Percentiles rank a stretch among this genome's conserved stretches.
These are phyloP conservation scores for Stellera chamaejasme DNA, from an alignment of 345 rosid genomes.

Conservation along the genomic window DNA sequence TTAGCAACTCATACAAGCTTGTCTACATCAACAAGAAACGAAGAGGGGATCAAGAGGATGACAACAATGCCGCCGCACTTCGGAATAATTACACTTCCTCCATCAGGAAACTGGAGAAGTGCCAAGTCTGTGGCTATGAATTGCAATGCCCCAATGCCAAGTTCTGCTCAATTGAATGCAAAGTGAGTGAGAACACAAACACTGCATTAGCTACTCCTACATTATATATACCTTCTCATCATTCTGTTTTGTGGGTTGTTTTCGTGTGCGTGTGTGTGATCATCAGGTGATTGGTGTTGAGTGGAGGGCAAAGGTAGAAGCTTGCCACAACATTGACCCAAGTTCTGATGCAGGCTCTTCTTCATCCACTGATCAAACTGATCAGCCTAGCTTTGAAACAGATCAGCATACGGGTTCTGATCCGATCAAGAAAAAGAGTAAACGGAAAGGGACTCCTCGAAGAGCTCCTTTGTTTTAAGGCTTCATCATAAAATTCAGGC, in stretches of 20 bases:
- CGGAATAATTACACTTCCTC: not conserved
- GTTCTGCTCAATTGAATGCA: slow-evolving; percentile 8
- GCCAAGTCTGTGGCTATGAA: slow-evolving; percentile 8
- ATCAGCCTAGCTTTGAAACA: not conserved
- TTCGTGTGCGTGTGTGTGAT: not conserved
- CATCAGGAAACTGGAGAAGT: slow-evolving; percentile 4
- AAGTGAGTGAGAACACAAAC: not conserved
- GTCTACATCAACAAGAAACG: slow-evolving; percentile 6
- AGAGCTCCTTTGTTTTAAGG: slow-evolving; percentile 8
- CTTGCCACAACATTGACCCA: too few species aligned
- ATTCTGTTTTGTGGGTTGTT: not conserved
- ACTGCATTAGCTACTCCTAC: too few species aligned
- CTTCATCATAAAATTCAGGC: not conserved
- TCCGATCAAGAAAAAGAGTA: not conserved
- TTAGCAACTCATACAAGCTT: slow-evolving; percentile 9
- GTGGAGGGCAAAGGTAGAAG: not conserved
- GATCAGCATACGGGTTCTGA: not conserved
- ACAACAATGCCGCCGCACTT: not conserved
- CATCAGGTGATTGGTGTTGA: not conserved
- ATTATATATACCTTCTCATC: not conserved
- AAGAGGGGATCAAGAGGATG: not conserved
- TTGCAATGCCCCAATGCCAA: not conserved
- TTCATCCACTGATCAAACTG: not conserved
- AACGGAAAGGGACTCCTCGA: slow-evolving; percentile 1
- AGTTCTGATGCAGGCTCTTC: not conserved